Percentiles rank a stretch among this genome's conserved stretches.
These are phyloP conservation scores for Paradendryphiella salina DNA, from an alignment of 2,329 filamentous ascomycete genomes.

Conservation along the genomic window DNA sequence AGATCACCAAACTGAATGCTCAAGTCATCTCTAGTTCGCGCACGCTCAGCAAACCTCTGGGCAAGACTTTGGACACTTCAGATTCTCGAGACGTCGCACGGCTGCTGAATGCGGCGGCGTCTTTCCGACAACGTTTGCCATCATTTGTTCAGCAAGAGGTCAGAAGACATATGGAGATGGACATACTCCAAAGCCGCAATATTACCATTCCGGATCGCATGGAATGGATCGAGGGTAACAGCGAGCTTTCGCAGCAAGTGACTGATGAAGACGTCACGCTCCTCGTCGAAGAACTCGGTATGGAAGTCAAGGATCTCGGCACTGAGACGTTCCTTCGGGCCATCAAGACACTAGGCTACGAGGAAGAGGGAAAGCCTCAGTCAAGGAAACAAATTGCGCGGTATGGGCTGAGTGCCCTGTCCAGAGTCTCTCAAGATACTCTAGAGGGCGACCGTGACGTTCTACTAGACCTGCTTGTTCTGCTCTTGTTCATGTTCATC, in stretches of 20 bases:
- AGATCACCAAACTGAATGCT: constrained; percentile 73
- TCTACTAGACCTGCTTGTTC: constrained; percentile 78
- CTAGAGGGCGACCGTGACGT: constrained; percentile 72
- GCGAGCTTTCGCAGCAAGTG: constrained; percentile 76
- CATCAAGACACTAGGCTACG: constrained; percentile 54
- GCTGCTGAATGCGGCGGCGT: constrained; percentile 69
- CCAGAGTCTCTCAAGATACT: constrained; percentile 78
- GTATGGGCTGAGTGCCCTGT: constrained; percentile 74
- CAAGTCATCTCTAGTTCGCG: constrained; percentile 44
- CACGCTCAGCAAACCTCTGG: constrained; percentile 26
- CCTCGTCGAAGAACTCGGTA: constrained; percentile 65
- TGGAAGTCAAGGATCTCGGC: constrained; percentile 50
- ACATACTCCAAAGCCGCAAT: constrained; percentile 74
- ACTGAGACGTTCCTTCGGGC: constrained; percentile 58
- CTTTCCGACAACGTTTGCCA: constrained; percentile 71
- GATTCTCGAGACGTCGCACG: constrained; percentile 58
- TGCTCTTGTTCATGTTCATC: constrained; percentile 74
- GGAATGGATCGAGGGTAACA: constrained; percentile 75
- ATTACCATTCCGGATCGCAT: constrained; percentile 66
- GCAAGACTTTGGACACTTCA: constrained; percentile 38
- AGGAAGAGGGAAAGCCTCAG: constrained; percentile 45
- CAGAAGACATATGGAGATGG: constrained; percentile 67
- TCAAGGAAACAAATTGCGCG: constrained; percentile 62
- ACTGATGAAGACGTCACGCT: constrained; percentile 69
- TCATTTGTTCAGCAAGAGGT: constrained; percentile 70